These are phyloP conservation scores for Syzygium malaccense DNA, from an alignment of 441 rosid species.

Conservation along the genomic window DNA sequence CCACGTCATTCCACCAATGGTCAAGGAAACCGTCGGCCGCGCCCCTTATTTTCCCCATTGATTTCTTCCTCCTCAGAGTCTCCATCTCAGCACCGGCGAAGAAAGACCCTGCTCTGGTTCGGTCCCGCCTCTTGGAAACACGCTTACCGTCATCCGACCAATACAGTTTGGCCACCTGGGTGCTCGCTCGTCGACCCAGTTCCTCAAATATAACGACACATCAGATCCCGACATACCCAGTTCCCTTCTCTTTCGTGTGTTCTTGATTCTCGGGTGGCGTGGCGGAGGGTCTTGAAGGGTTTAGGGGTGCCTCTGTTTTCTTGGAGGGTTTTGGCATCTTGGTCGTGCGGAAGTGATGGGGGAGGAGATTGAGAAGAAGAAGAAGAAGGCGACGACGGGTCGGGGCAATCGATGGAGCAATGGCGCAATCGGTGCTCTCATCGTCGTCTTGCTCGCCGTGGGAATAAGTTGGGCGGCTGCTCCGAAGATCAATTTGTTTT, in stretches of 20 bases:
- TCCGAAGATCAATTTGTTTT: background rate
- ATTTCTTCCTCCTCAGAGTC: background rate
- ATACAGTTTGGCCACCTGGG: background rate
- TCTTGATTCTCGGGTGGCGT: background rate
- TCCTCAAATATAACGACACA: background rate
- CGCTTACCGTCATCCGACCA: background rate
- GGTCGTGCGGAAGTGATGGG: background rate
- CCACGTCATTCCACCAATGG: background rate
- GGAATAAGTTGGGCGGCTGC: background rate
- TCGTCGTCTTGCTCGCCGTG: background rate
- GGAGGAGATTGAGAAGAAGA: background rate
- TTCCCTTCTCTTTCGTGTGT: background rate
- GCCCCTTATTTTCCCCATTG: background rate
- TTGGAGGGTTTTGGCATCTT: background rate
- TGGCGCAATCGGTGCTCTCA: background rate
- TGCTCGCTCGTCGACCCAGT: background rate
- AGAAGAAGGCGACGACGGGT: background rate
- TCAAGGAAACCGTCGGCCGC: background rate
- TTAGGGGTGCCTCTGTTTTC: background rate
- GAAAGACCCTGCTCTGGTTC: background rate
- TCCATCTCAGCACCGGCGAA: background rate
- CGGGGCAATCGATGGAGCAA: background rate
- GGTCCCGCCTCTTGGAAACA: background rate
- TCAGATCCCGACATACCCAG: background rate
- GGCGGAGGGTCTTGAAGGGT: background rate